Evolutionary conservation across 768 basidiomycete species (phyloP), one percentile per base, ranked within the genome.

Genomic region (Termitomyces sp.): DNA sequence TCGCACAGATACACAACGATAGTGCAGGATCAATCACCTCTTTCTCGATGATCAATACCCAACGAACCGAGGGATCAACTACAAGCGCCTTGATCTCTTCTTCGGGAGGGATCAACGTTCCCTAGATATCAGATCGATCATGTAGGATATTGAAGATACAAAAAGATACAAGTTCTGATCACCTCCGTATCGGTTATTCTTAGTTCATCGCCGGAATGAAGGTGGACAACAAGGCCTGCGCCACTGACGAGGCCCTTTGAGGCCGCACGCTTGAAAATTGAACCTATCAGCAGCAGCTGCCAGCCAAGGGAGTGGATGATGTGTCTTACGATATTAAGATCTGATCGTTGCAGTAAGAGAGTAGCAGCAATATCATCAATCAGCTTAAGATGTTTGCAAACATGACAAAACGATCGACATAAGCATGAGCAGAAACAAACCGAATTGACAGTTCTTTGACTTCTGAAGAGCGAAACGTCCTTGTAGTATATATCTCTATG

Each of bases 11-110:
- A 25, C 28, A 21, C 28, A 21, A 21, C 23, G 35, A 30, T 14
- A 54, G n/a, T 40, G 34, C 19, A 42, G 27, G 25, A 37, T 3
- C 6, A 60, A 73, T 48, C 32, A 88, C 96, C 73, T 99, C 97
- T 74, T 99, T 99, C 72, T 99, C 97, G 17, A 98, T 78, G 4
- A 98, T 74, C 16, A 98, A 74, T 6, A 98, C 80, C 91, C 92
- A 98, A 1, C 77, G 61, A 12, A 92, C 64, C 40, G 77, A 67
- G 10, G 76, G 71, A n/a, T 76, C 67, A 3, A 88, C 63, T n/a
- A 77, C 74, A 54, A 94, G 81, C 0, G 76, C 73, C 16, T 75
- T 68, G 44, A 98, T 86, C 46, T 86, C 82, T 64, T 92, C 91
- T 37, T 81, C 79, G 1, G 80, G 76, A 3, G 94, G 94, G 54